Percentiles rank a stretch among this genome's conserved stretches.
Evolutionary conservation across 768 basidiomycete species (phyloP).

Genomic region (Auricularia heimuer): DNA sequence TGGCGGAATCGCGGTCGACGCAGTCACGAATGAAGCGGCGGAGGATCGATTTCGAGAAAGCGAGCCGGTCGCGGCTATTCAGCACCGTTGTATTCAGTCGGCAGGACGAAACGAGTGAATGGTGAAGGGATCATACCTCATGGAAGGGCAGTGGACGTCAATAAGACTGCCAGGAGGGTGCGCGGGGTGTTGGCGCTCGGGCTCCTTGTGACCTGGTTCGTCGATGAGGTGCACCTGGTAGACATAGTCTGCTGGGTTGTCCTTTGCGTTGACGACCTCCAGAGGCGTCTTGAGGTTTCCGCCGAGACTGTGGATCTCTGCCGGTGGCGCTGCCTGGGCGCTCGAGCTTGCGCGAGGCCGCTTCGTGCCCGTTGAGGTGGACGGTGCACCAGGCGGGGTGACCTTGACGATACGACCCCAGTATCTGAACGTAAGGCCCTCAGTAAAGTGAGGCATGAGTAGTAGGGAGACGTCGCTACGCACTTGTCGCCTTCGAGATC

Average conservation of each 20-base stretch:
- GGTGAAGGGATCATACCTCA: slow-evolving; percentile 49
- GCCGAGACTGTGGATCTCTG: slow-evolving; percentile 51
- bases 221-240: slow-evolving; percentile 80
- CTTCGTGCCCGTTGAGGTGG: slow-evolving; percentile 26
- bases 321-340: slow-evolving; percentile 27
- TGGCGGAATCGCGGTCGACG: slow-evolving; percentile 82
- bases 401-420: slow-evolving; percentile 74
- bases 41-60: slow-evolving; percentile 95
- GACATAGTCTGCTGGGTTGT: slow-evolving; percentile 74
- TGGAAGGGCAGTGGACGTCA: slow-evolving; percentile 69
- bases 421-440: slow-evolving; percentile 41
- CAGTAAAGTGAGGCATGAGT: slow-evolving; percentile 1
- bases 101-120: slow-evolving; percentile 1
- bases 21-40: slow-evolving; percentile 95
- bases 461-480: slow-evolving; percentile 14
- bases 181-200: slow-evolving; percentile 2
- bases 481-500: slow-evolving; percentile 84
- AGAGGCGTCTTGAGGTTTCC: slow-evolving; percentile 67
- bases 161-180: slow-evolving; percentile 57
- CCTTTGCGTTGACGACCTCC: slow-evolving; percentile 58
- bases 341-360: slow-evolving; percentile 19
- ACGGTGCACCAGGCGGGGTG: slow-evolving; percentile 50
- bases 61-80: slow-evolving; percentile 81
- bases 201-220: slow-evolving; percentile 53
- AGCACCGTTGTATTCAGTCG: slow-evolving; percentile 1